Evolutionary conservation across 2,329 filamentous ascomycete genomes (phyloP).

Genomic region (Verticillium dahliae): DNA sequence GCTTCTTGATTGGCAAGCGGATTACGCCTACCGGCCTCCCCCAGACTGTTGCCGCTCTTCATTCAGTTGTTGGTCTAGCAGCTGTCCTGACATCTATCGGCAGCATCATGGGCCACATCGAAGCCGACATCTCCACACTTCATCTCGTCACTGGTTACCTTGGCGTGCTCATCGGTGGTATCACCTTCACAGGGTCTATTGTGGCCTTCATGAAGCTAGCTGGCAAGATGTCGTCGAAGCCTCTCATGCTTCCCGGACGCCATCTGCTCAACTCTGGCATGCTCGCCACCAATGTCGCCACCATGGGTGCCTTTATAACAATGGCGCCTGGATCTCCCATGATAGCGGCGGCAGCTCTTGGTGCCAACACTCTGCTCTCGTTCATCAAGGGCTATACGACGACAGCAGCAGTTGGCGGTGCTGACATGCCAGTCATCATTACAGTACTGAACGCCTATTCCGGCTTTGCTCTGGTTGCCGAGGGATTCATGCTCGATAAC

Average conservation of each 20-base stretch:
- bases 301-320: slow-evolving; percentile 77
- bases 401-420: slow-evolving; percentile 83
- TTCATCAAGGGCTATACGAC: slow-evolving; percentile 86
- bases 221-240: slow-evolving; percentile 73
- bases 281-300: slow-evolving; percentile 69
- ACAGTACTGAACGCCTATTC: slow-evolving; percentile 88
- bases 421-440: slow-evolving; percentile 89
- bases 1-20: slow-evolving; percentile 67
- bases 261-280: slow-evolving; percentile 71
- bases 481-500: slow-evolving; percentile 89
- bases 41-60: slow-evolving; percentile 81
- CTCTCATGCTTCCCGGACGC: slow-evolving; percentile 64
- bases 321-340: slow-evolving; percentile 74
- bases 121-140: slow-evolving; percentile 62
- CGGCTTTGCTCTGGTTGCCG: slow-evolving; percentile 82
- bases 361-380: slow-evolving; percentile 69
- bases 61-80: slow-evolving; percentile 84
- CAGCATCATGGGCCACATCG: slow-evolving; percentile 56
- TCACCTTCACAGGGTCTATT: slow-evolving; percentile 87
- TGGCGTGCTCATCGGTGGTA: slow-evolving; percentile 77
- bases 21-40: slow-evolving; percentile 86
- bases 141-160: slow-evolving; percentile 84
- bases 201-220: slow-evolving; percentile 85
- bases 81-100: slow-evolving; percentile 85
- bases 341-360: slow-evolving; percentile 72